Evolutionary conservation across 352 stramenopile genomes (phyloP), one percentile per base, ranked within the genome.

Genomic region (Saprolegnia diclina): DNA sequence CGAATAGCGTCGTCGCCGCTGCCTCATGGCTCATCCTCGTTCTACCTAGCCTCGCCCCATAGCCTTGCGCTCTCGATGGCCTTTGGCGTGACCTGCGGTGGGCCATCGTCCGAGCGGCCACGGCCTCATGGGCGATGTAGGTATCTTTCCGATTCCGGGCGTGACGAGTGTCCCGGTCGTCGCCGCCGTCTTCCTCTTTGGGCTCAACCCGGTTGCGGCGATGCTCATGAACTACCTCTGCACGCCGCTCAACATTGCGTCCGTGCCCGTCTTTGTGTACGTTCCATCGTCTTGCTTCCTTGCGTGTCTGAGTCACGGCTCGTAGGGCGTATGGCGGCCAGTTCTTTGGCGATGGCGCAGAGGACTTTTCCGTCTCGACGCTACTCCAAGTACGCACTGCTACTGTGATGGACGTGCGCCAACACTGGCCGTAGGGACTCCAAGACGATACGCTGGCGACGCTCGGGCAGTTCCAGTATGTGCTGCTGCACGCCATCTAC

Each of bases 211-310:
- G 11, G 81, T 91, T 57, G 85, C 85, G 7, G 79, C 85, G 29
- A 91, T 93, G 85, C 80, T 91, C 64, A 90, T 82, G 2, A 91
- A 93, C 70, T 91, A 91, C 72, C 76, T 91, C 35, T 78, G 79
- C 56, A 91, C 85, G 53, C 85, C 85, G 5, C 76, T 93, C 45
- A 93, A 93, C 69, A 83, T 93, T 64, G 82, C 82, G 54, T 82
- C 77, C 0, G 74, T 93, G 19, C 85, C 85, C 16, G 56, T 91
- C 26, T 93, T 91, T 74, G 90, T 93, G 85, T 93, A 65, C 37
- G 81, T 48, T 35, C n/a, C 3, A 3, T 22, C 62, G n/a, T 50
- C 16, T 65, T 1, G 45, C n/a, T 7, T 40, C 32, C 40, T 54
- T 29, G 42, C 19, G 10, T 37, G 62, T 35, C 24, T 18, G n/a